Evolutionary conservation across 495 filamentous ascomycete species (phyloP).

Genomic region (Cercophora sp.): DNA sequence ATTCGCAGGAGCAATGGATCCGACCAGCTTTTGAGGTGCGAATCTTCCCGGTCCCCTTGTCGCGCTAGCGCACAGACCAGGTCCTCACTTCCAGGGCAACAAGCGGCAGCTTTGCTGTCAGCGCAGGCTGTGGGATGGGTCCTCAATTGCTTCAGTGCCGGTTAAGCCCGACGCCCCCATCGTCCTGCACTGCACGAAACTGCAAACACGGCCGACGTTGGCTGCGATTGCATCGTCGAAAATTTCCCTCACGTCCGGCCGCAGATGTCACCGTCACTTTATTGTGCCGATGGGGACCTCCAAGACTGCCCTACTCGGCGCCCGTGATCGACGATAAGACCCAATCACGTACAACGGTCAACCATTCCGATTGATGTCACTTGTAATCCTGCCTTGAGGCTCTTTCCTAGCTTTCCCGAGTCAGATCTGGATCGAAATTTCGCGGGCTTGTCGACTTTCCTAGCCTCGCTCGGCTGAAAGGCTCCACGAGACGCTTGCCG

Average conservation of each 20-base stretch:
- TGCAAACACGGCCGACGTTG: background rate
- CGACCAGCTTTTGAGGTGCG: slow-evolving; percentile 35
- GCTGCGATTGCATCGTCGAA: slow-evolving; percentile 5
- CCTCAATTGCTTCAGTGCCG: slow-evolving; percentile 27
- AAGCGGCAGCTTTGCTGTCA: slow-evolving; percentile 3
- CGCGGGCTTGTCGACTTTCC: slow-evolving; percentile 7
- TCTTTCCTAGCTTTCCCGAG: background rate
- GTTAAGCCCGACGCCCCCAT: slow-evolving; percentile 32
- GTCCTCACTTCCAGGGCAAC: slow-evolving; percentile 22
- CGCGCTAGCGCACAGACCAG: slow-evolving; percentile 27
- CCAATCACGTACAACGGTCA: background rate
- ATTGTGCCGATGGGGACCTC: background rate
- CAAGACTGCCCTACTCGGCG: too few species aligned
- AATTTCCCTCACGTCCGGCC: background rate
- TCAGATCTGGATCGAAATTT: slow-evolving; percentile 7
- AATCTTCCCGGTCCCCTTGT: slow-evolving; percentile 34
- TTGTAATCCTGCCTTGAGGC: background rate
- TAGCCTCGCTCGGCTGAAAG: slow-evolving; percentile 28
- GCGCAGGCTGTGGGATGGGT: slow-evolving; percentile 17
- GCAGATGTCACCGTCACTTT: slow-evolving; percentile 6
- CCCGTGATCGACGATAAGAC: too few species aligned
- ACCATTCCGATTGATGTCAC: slow-evolving; percentile 2
- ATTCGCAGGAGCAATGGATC: slow-evolving; percentile 25
- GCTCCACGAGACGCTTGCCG: slow-evolving; percentile 20
- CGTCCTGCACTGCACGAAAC: slow-evolving; percentile 8